These are phyloP conservation scores for Russula sp. DNA, from an alignment of 768 basidiomycete species.

Conservation along the genomic window DNA sequence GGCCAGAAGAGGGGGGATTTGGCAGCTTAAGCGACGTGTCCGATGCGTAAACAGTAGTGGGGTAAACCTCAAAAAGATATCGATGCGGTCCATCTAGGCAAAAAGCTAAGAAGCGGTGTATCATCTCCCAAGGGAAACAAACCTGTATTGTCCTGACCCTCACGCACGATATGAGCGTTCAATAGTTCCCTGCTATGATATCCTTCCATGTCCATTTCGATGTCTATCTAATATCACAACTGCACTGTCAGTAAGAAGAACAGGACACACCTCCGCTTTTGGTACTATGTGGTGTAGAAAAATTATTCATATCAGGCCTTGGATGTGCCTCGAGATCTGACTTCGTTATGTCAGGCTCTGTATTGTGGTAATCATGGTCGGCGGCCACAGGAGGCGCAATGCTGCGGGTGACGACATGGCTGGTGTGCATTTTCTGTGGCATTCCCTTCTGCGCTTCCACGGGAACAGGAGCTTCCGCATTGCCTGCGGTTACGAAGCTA, in stretches of 20 bases:
- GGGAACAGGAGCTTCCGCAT: slow-evolving; percentile 27
- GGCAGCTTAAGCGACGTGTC: background rate
- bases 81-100: background rate
- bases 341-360: slow-evolving; percentile 13
- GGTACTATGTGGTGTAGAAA: slow-evolving; percentile 45
- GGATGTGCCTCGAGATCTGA: slow-evolving; percentile 48
- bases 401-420: slow-evolving; percentile 21
- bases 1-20: background rate
- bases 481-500: slow-evolving; percentile 28
- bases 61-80: background rate
- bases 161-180: background rate
- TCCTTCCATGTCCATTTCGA: slow-evolving; percentile 78
- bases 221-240: slow-evolving; percentile 38
- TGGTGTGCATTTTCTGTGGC: slow-evolving; percentile 28
- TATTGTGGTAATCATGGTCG: slow-evolving; percentile 16
- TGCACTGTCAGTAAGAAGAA: background rate
- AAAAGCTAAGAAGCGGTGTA: slow-evolving; percentile 19
- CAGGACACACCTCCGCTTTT: slow-evolving; percentile 13
- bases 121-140: background rate
- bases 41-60: background rate
- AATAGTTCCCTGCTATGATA: slow-evolving; percentile 49
- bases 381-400: background rate
- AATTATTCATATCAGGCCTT: slow-evolving; percentile 30
- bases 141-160: background rate
- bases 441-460: slow-evolving; percentile 28